Percentiles rank a stretch among this genome's conserved stretches.
phyloP scores from a whole-genome alignment of 2,329 filamentous ascomycete species.

The Cladosporium austrohemisphaericum region DNA sequence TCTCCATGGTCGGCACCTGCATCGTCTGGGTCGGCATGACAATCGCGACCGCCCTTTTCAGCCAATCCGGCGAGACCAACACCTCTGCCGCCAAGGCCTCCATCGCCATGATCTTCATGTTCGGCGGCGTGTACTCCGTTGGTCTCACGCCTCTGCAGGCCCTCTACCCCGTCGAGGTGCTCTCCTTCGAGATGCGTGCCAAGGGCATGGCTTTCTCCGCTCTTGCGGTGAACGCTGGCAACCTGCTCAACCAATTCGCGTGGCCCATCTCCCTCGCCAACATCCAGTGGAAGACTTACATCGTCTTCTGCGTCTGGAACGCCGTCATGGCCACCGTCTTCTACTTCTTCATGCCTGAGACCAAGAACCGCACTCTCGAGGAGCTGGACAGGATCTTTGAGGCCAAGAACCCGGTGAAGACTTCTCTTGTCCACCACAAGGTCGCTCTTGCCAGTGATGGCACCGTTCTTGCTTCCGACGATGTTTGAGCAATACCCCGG shows the following conservation, averaged over 20 bases:
- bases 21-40: conserved; percentile 38
- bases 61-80: conserved; percentile 26
- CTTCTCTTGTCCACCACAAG: conserved; percentile 25
- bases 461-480: conserved; percentile 23
- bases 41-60: conserved; percentile 31
- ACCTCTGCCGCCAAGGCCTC: conserved; percentile 29
- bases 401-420: conserved; percentile 38
- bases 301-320: conserved; percentile 34
- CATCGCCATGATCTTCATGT: conserved; percentile 34
- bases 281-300: conserved; percentile 29
- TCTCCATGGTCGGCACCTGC: conserved; percentile 36
- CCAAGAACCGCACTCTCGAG: conserved; percentile 41
- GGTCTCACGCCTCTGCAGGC: conserved; percentile 32
- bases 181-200: conserved; percentile 46
- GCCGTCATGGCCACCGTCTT: conserved; percentile 32
- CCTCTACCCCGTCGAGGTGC: conserved; percentile 45
- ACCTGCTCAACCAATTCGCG: conserved; percentile 39
- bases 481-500: conserved; percentile 16
- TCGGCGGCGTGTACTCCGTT: conserved; percentile 33
- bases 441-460: conserved; percentile 25
- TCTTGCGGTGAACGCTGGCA: conserved; percentile 41
- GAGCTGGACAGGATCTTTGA: conserved; percentile 45
- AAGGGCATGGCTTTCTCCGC: conserved; percentile 44
- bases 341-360: conserved; percentile 39
- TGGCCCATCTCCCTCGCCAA: conserved; percentile 28